Evolutionary conservation across 352 stramenopile genomes (phyloP).

Genomic region (Globisporangium irregulare): DNA sequence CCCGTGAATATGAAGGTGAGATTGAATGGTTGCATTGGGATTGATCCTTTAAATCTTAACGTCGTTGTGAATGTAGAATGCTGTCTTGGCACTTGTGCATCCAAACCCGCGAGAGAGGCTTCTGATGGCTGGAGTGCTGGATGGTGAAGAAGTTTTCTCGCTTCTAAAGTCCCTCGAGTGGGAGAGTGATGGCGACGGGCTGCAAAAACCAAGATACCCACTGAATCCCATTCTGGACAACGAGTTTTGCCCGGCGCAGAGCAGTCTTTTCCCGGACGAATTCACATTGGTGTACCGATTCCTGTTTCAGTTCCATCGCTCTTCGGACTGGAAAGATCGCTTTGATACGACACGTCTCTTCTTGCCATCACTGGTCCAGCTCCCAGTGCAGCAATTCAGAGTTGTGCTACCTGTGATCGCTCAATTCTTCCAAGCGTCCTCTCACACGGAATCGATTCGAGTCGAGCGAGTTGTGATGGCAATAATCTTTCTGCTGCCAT

Average conservation of each 20-base stretch:
- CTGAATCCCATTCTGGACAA: conserved; percentile 12
- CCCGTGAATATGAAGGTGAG: conserved; percentile 54
- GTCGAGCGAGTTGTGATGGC: conserved; percentile 45
- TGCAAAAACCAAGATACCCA: neutral
- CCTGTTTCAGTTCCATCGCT: conserved; percentile 33
- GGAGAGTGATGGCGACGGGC: neutral
- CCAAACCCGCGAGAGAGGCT: conserved; percentile 41
- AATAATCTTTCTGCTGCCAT: conserved; percentile 57
- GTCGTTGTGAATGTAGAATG: conserved; percentile 20
- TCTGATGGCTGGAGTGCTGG: conserved; percentile 24
- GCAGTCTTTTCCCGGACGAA: conserved; percentile 42
- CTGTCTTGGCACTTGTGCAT: conserved; percentile 45
- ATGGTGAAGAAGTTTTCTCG: conserved; percentile 30
- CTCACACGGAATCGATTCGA: conserved; percentile 37
- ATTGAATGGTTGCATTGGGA: neutral
- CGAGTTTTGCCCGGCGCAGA: conserved; percentile 23
- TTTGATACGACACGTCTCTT: conserved; percentile 31
- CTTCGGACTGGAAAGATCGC: conserved; percentile 37
- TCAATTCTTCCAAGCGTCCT: conserved; percentile 47
- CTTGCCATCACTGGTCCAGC: conserved; percentile 34
- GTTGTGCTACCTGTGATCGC: conserved; percentile 49
- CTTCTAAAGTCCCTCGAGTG: conserved; percentile 10
- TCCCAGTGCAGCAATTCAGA: conserved; percentile 43
- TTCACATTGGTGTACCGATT: conserved; percentile 52
- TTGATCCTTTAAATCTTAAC: neutral